Conservation (phyloP, 176 grass and related monocot species). For the Typha latifolia region DNA sequence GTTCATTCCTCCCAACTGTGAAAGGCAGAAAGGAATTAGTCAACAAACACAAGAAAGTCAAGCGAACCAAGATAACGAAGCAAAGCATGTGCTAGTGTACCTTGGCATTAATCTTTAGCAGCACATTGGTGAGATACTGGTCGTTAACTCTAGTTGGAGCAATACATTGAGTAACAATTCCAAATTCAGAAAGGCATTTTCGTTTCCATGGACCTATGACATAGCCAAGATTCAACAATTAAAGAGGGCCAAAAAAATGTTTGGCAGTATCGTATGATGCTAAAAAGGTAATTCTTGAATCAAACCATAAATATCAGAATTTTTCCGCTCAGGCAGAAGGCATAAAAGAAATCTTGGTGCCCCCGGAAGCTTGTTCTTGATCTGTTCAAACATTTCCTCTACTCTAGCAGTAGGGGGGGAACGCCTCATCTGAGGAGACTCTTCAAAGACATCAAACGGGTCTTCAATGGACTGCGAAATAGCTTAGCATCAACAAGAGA, state of each 20-base stretch:
- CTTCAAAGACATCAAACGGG: constrained; percentile 56
- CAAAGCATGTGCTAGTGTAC: constrained; percentile 22
- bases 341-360: constrained; percentile 66
- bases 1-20: constrained; percentile 80
- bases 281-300: not conserved
- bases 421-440: constrained; percentile 38
- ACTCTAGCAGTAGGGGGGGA: constrained; percentile 46
- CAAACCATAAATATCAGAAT: constrained; percentile 90
- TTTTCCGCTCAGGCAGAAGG: constrained; percentile 77
- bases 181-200: constrained; percentile 83
- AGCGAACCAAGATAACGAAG: not conserved
- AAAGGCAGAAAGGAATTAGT: not conserved
- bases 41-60: not conserved
- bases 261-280: not conserved
- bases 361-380: constrained; percentile 56
- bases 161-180: constrained; percentile 86
- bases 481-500: not conserved
- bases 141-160: constrained; percentile 86
- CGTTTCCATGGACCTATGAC: constrained; percentile 76
- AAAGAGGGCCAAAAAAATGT: not conserved
- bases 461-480: constrained; percentile 36
- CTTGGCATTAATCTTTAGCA: constrained; percentile 92
- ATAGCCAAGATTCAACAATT: not conserved
- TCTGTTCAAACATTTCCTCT: constrained; percentile 60
- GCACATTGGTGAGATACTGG: constrained; percentile 78